A percentile compares a stretch with the other conserved stretches of the same genome.
Conservation (phyloP, 495 filamentous ascomycete genomes). For the Annulohypoxylon maeteangense region DNA sequence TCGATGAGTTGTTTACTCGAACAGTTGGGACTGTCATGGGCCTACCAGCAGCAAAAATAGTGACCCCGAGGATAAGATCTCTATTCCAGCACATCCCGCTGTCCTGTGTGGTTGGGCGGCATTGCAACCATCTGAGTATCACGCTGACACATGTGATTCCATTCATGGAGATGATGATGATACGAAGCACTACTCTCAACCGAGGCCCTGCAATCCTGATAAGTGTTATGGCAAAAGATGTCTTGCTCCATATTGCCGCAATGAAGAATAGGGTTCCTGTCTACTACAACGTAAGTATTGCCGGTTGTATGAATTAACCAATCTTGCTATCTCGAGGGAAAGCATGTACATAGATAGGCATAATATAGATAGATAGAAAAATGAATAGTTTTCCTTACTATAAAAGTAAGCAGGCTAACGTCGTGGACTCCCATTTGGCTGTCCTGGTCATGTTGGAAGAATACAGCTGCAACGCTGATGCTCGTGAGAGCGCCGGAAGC, state of each 20-base stretch:
- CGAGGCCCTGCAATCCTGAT: slow-evolving; percentile 40
- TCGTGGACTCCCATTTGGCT: slow-evolving; percentile 25
- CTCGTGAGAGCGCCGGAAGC: background rate
- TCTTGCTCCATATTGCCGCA: slow-evolving; percentile 52
- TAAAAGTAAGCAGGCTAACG: slow-evolving; percentile 9
- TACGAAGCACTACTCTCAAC: slow-evolving; percentile 15
- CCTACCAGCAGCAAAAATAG: slow-evolving; percentile 28
- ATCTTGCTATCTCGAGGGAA: background rate
- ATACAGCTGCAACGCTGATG: slow-evolving; percentile 7
- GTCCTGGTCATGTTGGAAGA: slow-evolving; percentile 20
- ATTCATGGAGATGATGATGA: slow-evolving; percentile 51
- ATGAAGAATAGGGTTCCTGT: slow-evolving; percentile 36
- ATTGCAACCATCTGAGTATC: slow-evolving; percentile 50
- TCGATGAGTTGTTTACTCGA: background rate
- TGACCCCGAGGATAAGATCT: slow-evolving; percentile 24
- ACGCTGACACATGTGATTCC: slow-evolving; percentile 48
- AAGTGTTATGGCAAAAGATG: slow-evolving; percentile 50
- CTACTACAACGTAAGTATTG: background rate
- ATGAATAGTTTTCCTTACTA: slow-evolving; percentile 13
- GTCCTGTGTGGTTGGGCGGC: slow-evolving; percentile 39
- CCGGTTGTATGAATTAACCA: background rate
- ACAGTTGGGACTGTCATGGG: background rate
- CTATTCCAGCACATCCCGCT: slow-evolving; percentile 51
- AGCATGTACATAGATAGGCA: no score
- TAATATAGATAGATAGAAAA: background rate